Base-by-base conservation (phyloP, 2,329 filamentous ascomycete genomes). In the Cephalotrichum gorgonifer region DNA sequence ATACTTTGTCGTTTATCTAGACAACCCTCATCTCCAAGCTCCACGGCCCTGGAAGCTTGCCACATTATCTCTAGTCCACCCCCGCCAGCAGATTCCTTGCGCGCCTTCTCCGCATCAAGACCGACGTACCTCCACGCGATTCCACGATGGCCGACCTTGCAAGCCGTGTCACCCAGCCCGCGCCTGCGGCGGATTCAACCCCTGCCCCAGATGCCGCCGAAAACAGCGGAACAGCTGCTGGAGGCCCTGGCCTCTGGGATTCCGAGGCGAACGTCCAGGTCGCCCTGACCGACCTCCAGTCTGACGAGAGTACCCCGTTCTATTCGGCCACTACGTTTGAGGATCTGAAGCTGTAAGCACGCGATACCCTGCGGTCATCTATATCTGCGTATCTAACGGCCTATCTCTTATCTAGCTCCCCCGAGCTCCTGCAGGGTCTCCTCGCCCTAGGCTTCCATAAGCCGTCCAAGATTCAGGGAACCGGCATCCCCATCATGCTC, bases 381-480 rank as follows among this genome's bases (percentile, higher is more conserved):
- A 15, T 31, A n/a, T 23, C 22, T 39, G 2, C 26, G 25, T 17
- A 22, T 3, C 9, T 42, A 28, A 41, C 54, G 20, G 17, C 43
- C 35, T 33, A 44, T 25, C 22, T 22, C 35, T 52, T 20, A 28
- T 28, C 26, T 22, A 58, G 69, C 14, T 63, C 64, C 31, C 62
- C 67, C 28, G 53, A 79, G 39, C 85, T 97, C 54, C 77, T 90
- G 48, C 81, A 87, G 55, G 89, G 88, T 44, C 76, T 96, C 28
- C 73, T 82, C 43, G 74, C 79, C 48, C 86, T 97, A 77, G 86
- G 86, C 68, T 97, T 96, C 73, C 78, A 83, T 60, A 95, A 94
- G 67, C 93, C 93, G 1, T 97, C 93, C 50, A 98, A 98, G 72
- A 95, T 98, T 56, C 93, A 98, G 71, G 93, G 95, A 66, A 88